Percentiles rank a stretch among this genome's conserved stretches.
These are phyloP conservation scores for Leccinum aurantiacum DNA, from an alignment of 768 basidiomycete genomes.

Conservation along the genomic window DNA sequence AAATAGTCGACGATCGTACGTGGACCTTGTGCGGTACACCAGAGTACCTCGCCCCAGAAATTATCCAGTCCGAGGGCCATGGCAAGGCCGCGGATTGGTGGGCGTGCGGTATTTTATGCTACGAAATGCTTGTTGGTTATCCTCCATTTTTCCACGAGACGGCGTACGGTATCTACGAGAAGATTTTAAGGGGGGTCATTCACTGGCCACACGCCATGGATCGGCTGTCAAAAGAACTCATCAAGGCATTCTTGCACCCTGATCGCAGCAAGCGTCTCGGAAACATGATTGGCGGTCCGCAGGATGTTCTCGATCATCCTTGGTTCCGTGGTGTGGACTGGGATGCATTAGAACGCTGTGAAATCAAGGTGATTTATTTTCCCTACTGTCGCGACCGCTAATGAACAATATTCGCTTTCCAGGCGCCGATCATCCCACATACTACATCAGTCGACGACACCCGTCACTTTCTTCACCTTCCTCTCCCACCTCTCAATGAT, in stretches of 20 bases:
- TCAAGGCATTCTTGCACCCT: conserved; percentile 85
- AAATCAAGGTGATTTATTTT: conserved; percentile 67
- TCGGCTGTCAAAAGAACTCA: conserved; percentile 82
- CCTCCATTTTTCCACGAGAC: conserved; percentile 98
- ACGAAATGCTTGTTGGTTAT: conserved; percentile 98
- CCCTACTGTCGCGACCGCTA: background rate
- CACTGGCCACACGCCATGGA: conserved; percentile 93
- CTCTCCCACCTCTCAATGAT: conserved; percentile 72
- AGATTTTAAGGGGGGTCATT: conserved; percentile 85
- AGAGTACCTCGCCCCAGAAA: conserved; percentile 97
- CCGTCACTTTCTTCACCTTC: conserved; percentile 80
- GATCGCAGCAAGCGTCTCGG: conserved; percentile 91
- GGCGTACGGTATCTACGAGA: conserved; percentile 98
- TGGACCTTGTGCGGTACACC: conserved; percentile 97
- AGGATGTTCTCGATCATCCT: conserved; percentile 87
- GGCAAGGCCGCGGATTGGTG: conserved; percentile 99
- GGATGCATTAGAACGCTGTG: conserved; percentile 80
- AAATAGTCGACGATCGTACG: conserved; percentile 95
- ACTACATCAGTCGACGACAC: conserved; percentile 81
- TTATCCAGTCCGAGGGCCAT: conserved; percentile 96
- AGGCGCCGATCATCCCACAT: conserved; percentile 88
- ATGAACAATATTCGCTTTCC: conserved; percentile 11
- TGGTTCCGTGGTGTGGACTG: conserved; percentile 98
- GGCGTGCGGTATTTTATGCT: conserved; percentile 96
- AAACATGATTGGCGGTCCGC: conserved; percentile 88